Conservation (phyloP, 768 basidiomycete species). For the Russula brevipes region DNA sequence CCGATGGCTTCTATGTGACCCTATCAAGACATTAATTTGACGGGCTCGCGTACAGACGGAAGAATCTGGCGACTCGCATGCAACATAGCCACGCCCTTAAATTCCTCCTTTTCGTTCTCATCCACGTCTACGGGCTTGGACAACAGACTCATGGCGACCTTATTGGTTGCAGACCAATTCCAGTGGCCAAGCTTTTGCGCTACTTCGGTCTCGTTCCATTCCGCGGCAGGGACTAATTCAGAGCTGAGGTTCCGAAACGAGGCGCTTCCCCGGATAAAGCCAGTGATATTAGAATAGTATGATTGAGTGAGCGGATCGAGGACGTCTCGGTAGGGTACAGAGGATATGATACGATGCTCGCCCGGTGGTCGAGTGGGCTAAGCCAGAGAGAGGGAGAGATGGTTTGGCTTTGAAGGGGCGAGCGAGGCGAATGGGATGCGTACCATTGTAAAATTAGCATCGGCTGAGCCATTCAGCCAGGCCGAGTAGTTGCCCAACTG, state of each 20-base stretch:
- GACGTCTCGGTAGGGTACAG: conserved; percentile 41
- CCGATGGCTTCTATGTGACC: conserved; percentile 69
- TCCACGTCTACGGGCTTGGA: conserved; percentile 46
- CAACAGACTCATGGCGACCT: conserved; percentile 58
- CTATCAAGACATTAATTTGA: conserved; percentile 34
- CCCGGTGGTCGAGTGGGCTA: conserved; percentile 47
- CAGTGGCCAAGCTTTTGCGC: conserved; percentile 48
- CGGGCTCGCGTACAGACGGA: not conserved
- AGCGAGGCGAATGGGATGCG: conserved; percentile 25
- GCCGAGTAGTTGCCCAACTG: conserved; percentile 69
- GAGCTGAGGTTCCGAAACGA: conserved; percentile 53
- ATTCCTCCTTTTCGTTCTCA: conserved; percentile 33
- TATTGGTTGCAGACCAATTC: conserved; percentile 66
- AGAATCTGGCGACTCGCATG: conserved; percentile 45
- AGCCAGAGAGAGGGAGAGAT: not conserved
- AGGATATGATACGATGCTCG: conserved; percentile 43
- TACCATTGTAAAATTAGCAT: conserved; percentile 60
- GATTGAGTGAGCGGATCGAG: conserved; percentile 47
- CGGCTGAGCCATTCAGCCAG: conserved; percentile 63
- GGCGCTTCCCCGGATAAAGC: conserved; percentile 64
- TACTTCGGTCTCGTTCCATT: conserved; percentile 51
- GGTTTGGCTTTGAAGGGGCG: conserved; percentile 5
- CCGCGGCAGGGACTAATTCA: conserved; percentile 32
- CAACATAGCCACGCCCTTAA: conserved; percentile 51
- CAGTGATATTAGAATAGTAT: conserved; percentile 73